Evolutionary conservation across 768 basidiomycete genomes (phyloP), one percentile per base, ranked within the genome.

Genomic region (Punctularia strigosozonata): DNA sequence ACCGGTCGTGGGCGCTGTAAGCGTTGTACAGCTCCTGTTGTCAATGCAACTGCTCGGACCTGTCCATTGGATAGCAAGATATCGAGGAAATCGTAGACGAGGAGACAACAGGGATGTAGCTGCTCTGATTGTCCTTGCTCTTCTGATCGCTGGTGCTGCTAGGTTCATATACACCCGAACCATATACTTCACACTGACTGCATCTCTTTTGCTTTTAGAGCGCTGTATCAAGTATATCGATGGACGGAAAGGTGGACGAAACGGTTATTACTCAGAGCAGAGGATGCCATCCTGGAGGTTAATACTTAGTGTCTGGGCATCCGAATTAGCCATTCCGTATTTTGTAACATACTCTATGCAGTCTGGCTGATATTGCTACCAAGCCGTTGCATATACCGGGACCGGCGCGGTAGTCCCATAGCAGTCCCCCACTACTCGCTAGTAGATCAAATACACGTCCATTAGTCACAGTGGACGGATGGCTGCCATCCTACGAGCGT

Each of bases 281-380:
- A 88, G 52, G 79, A 85, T 54, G 79, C 76, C 3, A 87, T 88
- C 43, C 61, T 88, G 25, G 85, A 88, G 56, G 85, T 87, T 38
- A 68, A 66, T n/a, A n/a, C n/a, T n/a, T n/a, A n/a, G n/a, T n/a
- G n/a, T n/a, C n/a, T n/a, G n/a, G n/a, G n/a, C n/a, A n/a, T n/a
- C n/a, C n/a, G n/a, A n/a, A n/a, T n/a, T n/a, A n/a, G n/a, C n/a
- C n/a, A n/a, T n/a, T n/a, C n/a, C n/a, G n/a, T n/a, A n/a, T n/a
- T n/a, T n/a, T n/a, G n/a, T n/a, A n/a, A n/a, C n/a, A n/a, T n/a
- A n/a, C n/a, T n/a, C n/a, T n/a, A n/a, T n/a, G n/a, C n/a, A n/a
- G n/a, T n/a, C n/a, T n/a, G n/a, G n/a, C n/a, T n/a, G n/a, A n/a
- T n/a, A n/a, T n/a, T n/a, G n/a, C n/a, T n/a, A n/a, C n/a, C n/a